Evolutionary conservation across 371 early-diverging fungal species (phyloP).

Genomic region (Syncephalastrum sp.): DNA sequence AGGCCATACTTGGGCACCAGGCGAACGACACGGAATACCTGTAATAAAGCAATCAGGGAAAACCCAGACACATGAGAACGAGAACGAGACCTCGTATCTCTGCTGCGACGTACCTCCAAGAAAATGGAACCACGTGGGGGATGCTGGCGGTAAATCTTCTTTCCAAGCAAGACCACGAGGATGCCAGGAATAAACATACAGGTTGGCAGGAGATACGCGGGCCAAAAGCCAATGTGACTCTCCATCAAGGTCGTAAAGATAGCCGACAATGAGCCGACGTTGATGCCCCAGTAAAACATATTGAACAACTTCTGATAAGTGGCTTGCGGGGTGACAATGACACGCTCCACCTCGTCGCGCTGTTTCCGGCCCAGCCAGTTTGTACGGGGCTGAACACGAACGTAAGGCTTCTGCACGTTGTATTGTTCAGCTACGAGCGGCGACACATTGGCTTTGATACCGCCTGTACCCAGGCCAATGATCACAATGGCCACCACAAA

Average conservation of each 20-base stretch:
- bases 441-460: constrained; percentile 53
- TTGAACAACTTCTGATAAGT: constrained; percentile 50
- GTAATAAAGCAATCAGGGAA: no score
- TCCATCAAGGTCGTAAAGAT: constrained; percentile 55
- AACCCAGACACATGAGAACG: no score
- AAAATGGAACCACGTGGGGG: constrained; percentile 55
- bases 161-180: constrained; percentile 50
- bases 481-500: constrained; percentile 66
- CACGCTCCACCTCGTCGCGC: constrained; percentile 19
- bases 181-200: constrained; percentile 63
- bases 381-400: constrained; percentile 22
- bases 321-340: constrained; percentile 51
- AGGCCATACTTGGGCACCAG: constrained; percentile 30
- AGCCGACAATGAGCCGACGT: constrained; percentile 65
- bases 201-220: constrained; percentile 62
- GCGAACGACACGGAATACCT: constrained; percentile 7
- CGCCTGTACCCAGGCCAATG: constrained; percentile 66
- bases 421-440: constrained; percentile 55
- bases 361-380: constrained; percentile 10
- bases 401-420: constrained; percentile 24
- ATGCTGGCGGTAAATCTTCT: constrained; percentile 47
- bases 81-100: no score
- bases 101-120: constrained; percentile 19
- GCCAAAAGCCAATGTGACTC: constrained; percentile 53
- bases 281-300: constrained; percentile 59